These are phyloP conservation scores for Lactarius sp. DNA, from an alignment of 768 basidiomycete species.

Conservation along the genomic window DNA sequence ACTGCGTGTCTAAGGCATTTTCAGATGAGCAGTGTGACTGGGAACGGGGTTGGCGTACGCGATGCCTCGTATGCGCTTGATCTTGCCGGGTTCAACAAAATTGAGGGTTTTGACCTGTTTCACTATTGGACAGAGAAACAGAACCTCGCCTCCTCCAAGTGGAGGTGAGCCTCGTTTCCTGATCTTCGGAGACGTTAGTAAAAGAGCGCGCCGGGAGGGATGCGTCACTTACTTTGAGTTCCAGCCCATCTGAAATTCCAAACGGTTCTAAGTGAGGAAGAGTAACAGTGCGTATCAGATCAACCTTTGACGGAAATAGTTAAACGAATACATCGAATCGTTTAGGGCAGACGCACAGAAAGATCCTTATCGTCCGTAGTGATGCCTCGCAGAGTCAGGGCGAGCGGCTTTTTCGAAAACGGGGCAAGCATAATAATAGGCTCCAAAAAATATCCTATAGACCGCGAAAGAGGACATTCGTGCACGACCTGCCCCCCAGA, in stretches of 20 bases:
- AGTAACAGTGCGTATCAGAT: constrained; percentile 84
- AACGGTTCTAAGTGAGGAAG: constrained; percentile 88
- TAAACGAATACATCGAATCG: neutral
- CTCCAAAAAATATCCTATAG: constrained; percentile 93
- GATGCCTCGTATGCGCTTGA: constrained; percentile 92
- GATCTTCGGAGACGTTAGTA: constrained; percentile 50
- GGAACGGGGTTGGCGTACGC: constrained; percentile 54
- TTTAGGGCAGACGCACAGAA: constrained; percentile 50
- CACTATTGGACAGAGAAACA: constrained; percentile 89
- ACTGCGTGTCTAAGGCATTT: constrained; percentile 71
- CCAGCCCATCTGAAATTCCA: constrained; percentile 85
- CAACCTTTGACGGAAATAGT: constrained; percentile 57
- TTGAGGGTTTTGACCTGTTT: constrained; percentile 90
- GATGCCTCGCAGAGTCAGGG: constrained; percentile 79
- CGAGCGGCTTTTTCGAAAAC: constrained; percentile 83
- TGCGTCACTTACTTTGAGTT: constrained; percentile 59
- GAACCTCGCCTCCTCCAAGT: constrained; percentile 86
- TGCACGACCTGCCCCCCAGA: constrained; percentile 76
- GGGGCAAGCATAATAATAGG: constrained; percentile 86
- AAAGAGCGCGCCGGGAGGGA: neutral
- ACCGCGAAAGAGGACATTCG: constrained; percentile 84
- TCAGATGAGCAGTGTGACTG: neutral
- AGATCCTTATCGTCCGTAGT: constrained; percentile 92
- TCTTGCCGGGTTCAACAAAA: constrained; percentile 86
- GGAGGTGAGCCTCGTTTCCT: constrained; percentile 93